Base-by-base conservation (phyloP, 1,139 yeast species). In the Hansenula sp. region DNA sequence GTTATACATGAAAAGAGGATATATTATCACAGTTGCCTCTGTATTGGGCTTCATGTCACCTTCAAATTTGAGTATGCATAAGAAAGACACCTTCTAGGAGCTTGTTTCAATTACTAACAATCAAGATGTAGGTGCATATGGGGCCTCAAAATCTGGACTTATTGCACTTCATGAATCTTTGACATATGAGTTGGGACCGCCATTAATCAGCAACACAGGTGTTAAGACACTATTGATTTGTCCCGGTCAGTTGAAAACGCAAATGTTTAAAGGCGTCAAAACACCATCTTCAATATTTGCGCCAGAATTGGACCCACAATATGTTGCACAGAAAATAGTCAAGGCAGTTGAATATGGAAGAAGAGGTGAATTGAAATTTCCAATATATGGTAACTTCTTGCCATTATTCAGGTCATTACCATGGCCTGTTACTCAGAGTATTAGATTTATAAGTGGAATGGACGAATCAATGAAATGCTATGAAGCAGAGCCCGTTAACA, bases 91-190 rank as follows among this genome's bases (percentile, higher is more conserved):
- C 12, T 16, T 15, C 6, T 38, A 35, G 11, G 5, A 12, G 15
- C 34, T 21, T 10, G 5, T 10, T 16, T n/a, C n/a, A n/a, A 33
- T 18, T 24, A 25, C 35, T 33, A 40, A 40, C 41, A 8, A 17
- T 10, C 15, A 19, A 5, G 5, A 3, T 5, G 12, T 46, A 41
- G 55, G 74, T 34, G 87, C 87, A 0, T 91, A 91, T 57, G 96
- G 96, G 0, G 96, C 97, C 0, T 78, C 95, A 9, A 91, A 91
- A 62, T 84, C 96, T 0, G 97, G 96, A 0, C 63, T 88, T 28
- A 76, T 91, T 42, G 90, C 94, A 0, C 66, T 90, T 38, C 97
- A 91, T 60, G 96, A 88, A 58, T 81, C 93, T 0, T 67, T 91
- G 34, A 80, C 89, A 0, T 79, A 79, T 52, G 95, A 87, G 59